Percentiles rank a stretch among this genome's conserved stretches.
Conservation (phyloP, 306 rosid genomes). For the Quercus dentata region DNA sequence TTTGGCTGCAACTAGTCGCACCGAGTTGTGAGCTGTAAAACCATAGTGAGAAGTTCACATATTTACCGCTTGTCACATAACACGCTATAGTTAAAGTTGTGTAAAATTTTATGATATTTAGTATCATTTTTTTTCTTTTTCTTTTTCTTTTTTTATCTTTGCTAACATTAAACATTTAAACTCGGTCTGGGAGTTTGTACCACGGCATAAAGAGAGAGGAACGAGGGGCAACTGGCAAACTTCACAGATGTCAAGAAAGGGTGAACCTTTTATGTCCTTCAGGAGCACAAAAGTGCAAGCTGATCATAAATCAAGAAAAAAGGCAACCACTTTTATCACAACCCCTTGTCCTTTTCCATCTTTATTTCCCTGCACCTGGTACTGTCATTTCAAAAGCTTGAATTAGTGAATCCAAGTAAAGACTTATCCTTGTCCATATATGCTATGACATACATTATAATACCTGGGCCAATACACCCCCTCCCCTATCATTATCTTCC, state of each 20-base stretch:
- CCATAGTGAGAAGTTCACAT: no score
- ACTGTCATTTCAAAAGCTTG: constrained; percentile 22
- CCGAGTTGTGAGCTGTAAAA: accelerated
- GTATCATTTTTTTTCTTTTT: no score
- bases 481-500: no score
- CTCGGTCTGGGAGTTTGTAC: not conserved
- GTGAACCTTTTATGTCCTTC: constrained; percentile 1
- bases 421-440: constrained; percentile 9
- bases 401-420: not conserved
- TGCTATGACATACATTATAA: not conserved
- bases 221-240: constrained; percentile 9
- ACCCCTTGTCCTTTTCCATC: constrained; percentile 13
- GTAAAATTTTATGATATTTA: no score
- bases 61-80: accelerated
- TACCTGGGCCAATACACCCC: no score
- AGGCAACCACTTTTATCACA: constrained; percentile 19
- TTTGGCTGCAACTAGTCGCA: accelerated
- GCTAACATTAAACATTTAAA: no score
- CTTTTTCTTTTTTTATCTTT: not conserved
- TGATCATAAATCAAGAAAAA: constrained; percentile 24
- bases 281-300: constrained; percentile 6
- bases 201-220: not conserved
- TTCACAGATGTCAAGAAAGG: constrained; percentile 16
- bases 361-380: constrained; percentile 12
- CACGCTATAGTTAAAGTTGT: accelerated